These are phyloP conservation scores for Fusarium nanum DNA, from an alignment of 2,329 filamentous ascomycete genomes.

Conservation along the genomic window DNA sequence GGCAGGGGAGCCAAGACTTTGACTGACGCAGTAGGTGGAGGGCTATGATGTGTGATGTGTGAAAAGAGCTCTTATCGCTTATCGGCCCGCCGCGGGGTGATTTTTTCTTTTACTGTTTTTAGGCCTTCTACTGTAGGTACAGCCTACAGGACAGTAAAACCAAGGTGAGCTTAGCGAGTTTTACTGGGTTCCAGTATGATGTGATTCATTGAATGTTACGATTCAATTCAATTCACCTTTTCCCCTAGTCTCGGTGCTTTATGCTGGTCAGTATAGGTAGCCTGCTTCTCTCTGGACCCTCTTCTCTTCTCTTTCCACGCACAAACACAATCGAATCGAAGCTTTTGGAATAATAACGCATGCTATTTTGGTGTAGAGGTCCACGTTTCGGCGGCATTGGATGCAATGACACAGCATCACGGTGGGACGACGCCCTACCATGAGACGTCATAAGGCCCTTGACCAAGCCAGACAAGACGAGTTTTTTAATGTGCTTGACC, in stretches of 20 bases:
- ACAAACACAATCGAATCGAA: slow-evolving; percentile 30
- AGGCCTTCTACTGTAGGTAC: background rate
- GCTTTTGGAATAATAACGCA: slow-evolving; percentile 37
- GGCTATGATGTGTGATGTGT: slow-evolving; percentile 19
- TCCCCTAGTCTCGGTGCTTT: slow-evolving; percentile 39
- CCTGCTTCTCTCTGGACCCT: slow-evolving; percentile 27
- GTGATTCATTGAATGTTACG: slow-evolving; percentile 41
- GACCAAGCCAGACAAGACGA: slow-evolving; percentile 10
- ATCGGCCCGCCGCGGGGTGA: slow-evolving; percentile 43
- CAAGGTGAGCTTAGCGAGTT: slow-evolving; percentile 32
- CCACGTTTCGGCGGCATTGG: slow-evolving; percentile 39
- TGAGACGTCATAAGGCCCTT: slow-evolving; percentile 36
- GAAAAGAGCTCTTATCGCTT: slow-evolving; percentile 46
- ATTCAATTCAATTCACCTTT: slow-evolving; percentile 27
- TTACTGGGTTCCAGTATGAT: slow-evolving; percentile 26
- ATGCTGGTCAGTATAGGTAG: slow-evolving; percentile 20
- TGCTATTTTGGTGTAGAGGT: slow-evolving; percentile 21
- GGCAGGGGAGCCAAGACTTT: slow-evolving; percentile 27
- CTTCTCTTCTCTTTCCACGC: slow-evolving; percentile 27
- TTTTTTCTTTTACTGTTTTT: slow-evolving; percentile 2
- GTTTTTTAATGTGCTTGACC: background rate
- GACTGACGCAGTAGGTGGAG: slow-evolving; percentile 30
- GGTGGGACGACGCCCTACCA: slow-evolving; percentile 26
- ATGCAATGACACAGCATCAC: slow-evolving; percentile 22
- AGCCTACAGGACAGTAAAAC: background rate